Conservation (phyloP, 140 eudicot genomes). For the Oenanthe javanica region DNA sequence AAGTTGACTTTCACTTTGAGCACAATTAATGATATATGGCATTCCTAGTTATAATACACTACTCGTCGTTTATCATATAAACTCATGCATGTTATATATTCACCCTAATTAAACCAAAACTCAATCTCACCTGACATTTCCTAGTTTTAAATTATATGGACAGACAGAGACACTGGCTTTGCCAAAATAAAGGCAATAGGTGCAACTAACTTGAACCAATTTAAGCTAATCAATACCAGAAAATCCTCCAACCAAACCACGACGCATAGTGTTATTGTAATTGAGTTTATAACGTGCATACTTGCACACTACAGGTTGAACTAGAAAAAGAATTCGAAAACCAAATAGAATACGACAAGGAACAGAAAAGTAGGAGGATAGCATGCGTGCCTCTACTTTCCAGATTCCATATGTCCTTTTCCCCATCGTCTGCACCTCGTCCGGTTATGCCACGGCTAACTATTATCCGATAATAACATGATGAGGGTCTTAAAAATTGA, state of each 20-base stretch:
- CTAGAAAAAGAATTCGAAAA: slow-evolving; percentile 11
- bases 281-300: neutral
- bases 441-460: neutral
- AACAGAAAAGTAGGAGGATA: slow-evolving; percentile 36
- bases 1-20: slow-evolving; percentile 4
- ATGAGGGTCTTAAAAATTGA: too few relatives aligned
- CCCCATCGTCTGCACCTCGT: slow-evolving; percentile 8
- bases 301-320: neutral
- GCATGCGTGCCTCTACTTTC: slow-evolving; percentile 62
- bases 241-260: too few relatives aligned
- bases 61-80: neutral
- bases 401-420: slow-evolving; percentile 34
- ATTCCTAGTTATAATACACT: neutral
- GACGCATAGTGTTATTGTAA: neutral
- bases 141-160: neutral
- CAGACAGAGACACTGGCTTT: neutral
- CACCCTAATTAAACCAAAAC: neutral
- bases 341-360: slow-evolving; percentile 38
- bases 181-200: too few relatives aligned
- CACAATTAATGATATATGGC: neutral
- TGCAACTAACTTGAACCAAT: too few relatives aligned
- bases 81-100: neutral
- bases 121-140: neutral
- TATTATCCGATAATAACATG: neutral
- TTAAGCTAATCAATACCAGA: too few relatives aligned